Evolutionary conservation across 257 asterid genomes (phyloP), one percentile per base, ranked within the genome.

Genomic region (Salvia splendens): DNA sequence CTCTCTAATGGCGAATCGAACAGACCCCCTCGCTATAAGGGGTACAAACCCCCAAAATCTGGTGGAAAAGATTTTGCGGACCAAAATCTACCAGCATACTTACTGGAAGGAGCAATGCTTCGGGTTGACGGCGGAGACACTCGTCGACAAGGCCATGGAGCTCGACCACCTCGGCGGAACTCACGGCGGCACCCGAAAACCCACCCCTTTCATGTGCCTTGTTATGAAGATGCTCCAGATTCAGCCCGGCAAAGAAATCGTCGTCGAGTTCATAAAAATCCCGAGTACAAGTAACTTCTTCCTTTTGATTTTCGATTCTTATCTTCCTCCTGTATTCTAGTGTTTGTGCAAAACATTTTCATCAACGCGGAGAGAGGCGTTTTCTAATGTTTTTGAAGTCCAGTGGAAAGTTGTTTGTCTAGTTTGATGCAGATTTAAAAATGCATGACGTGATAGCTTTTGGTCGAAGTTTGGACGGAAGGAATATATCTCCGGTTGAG

Each of bases 61-160:
- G 70, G 97, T 88, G 67, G 99, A 93, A 83, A 93, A 88, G 75
- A 93, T 93, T 10, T 76, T 93, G 72, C 83, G 99, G 9, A 73
- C 96, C 4, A 93, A 93, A 80, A 86, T 93, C 55, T 87, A 93
- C 75, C 97, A 90, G 73, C 62, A 80, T 50, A 93, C 90, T 3
- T 86, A 83, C 79, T 90, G 99, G 99, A 93, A 93, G 79, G 97
- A 90, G 75, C 96, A 93, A 45, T 93, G 99, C 62, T 90, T 90
- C 74, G 99, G 97, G 3, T 84, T 93, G 14, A 90, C 99, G 30
- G 99, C 97, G 38, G 99, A 93, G 80, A 93, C 97, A 65, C 88
- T 93, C 7, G 99, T 93, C 71, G 99, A 90, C 83, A 93, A 90
- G 78, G 99, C 99, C 69, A 90, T 93, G 99, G 99, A 88, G 77